Conservation (phyloP, 371 early-diverging fungal genomes). For the Blastocladiella emersonii region DNA sequence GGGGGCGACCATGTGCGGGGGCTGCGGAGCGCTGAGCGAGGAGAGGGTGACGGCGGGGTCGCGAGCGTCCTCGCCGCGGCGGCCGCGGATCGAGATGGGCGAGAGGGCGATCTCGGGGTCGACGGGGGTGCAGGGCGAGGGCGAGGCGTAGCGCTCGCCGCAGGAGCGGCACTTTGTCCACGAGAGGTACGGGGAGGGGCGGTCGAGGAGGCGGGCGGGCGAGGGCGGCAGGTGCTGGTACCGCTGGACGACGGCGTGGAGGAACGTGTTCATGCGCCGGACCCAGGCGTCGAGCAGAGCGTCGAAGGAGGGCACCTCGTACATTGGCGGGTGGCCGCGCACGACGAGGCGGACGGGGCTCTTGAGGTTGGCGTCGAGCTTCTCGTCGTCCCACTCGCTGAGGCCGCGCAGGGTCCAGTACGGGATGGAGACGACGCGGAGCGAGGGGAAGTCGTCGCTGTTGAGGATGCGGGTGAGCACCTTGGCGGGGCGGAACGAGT, state of each 20-base stretch:
- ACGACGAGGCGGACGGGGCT: neutral
- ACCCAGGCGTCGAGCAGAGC: neutral
- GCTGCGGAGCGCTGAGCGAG: no score
- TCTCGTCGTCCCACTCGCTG: neutral
- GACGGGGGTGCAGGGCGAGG: slow-evolving; percentile 1
- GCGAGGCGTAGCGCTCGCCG: neutral
- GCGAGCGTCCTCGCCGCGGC: neutral
- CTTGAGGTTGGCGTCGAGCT: neutral
- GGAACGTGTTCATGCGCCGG: neutral
- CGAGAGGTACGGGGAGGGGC: neutral
- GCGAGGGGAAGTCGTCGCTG: neutral
- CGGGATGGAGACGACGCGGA: neutral
- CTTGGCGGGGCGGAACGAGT: neutral
- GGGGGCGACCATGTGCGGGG: no score
- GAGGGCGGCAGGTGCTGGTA: neutral
- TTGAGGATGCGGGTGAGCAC: neutral
- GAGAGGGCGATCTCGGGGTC: neutral
- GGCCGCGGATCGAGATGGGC: neutral
- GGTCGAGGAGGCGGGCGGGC: neutral
- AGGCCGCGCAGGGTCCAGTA: neutral
- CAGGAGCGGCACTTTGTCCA: neutral
- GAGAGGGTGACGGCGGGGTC: neutral
- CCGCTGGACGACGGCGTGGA: neutral
- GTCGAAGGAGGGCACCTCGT: neutral
- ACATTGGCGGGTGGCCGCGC: neutral